Evolutionary conservation across 257 asterid species (phyloP).

Genomic region (Primulina tabacum): DNA sequence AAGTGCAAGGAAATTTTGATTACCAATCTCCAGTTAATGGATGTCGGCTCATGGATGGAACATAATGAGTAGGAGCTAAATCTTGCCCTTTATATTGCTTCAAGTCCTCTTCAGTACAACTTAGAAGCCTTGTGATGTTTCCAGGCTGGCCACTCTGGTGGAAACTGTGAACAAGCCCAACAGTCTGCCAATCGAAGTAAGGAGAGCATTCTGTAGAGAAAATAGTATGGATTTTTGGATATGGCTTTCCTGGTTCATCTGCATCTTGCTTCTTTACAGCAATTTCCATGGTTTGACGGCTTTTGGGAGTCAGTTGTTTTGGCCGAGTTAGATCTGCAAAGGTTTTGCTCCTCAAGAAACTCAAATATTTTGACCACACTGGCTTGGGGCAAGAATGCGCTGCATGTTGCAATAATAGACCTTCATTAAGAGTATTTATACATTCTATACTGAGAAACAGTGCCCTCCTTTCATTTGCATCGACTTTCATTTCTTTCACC

Average conservation of each 20-base stretch:
- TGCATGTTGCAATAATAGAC: slow-evolving; percentile 73
- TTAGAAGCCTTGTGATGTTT: slow-evolving; percentile 77
- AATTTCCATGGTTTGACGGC: slow-evolving; percentile 61
- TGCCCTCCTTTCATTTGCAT: slow-evolving; percentile 60
- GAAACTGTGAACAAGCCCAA: slow-evolving; percentile 94
- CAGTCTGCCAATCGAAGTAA: slow-evolving; percentile 96
- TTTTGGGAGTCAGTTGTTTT: slow-evolving; percentile 51
- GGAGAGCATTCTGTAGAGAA: slow-evolving; percentile 90
- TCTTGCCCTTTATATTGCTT: slow-evolving; percentile 83
- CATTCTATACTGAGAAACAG: slow-evolving; percentile 70
- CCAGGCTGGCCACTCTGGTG: slow-evolving; percentile 91
- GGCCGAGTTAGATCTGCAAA: slow-evolving; percentile 71
- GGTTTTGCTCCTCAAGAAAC: slow-evolving; percentile 79
- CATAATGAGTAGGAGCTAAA: slow-evolving; percentile 92
- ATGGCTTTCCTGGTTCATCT: slow-evolving; percentile 51
- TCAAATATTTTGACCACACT: slow-evolving; percentile 80
- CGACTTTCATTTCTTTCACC: slow-evolving; percentile 67
- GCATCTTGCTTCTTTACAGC: slow-evolving; percentile 39
- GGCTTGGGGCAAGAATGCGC: slow-evolving; percentile 80
- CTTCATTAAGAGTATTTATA: slow-evolving; percentile 78
- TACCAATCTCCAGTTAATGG: slow-evolving; percentile 96
- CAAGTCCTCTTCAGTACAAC: slow-evolving; percentile 88
- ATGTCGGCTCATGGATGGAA: slow-evolving; percentile 98
- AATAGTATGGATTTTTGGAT: slow-evolving; percentile 83
- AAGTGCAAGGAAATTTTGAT: slow-evolving; percentile 21